Evolutionary conservation across 495 filamentous ascomycete genomes (phyloP), one percentile per base, ranked within the genome.

Genomic region (Immersiella caudata): DNA sequence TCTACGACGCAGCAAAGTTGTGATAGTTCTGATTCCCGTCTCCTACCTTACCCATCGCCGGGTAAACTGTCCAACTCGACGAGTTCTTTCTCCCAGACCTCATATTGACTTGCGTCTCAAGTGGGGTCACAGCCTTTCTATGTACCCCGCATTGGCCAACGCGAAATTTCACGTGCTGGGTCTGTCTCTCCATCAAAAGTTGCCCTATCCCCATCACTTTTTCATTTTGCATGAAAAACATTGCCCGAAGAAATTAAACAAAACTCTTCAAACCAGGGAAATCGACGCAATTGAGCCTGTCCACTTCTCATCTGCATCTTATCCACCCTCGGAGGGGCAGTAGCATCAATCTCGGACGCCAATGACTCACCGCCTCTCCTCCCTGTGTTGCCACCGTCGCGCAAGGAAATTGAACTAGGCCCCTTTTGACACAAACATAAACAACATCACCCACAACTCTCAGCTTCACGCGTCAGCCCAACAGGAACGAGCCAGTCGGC

Each of bases 401-500:
- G 49, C 20, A 22, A 11, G 20, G 22, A 55, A 24, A 3, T 14
- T 4, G 16, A 26, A n/a, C 52, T 55, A 55, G 12, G 14, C 52
- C 52, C 52, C 21, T 22, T 55, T 55, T 22, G 52, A n/a, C 21
- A n/a, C n/a, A n/a, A 20, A 55, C 52, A 55, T 55, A 55, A 55
- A 55, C 52, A 55, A 55, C 2, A n/a, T 52, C n/a, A n/a, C 40
- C 40, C 5, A 55, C 52, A 55, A n/a, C 52, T 55, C 52, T n/a
- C 20, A 26, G 52, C 20, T 24, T 55, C 52, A 55, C 52, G 52
- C 52, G 52, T 55, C 52, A 55, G 25, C 20, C 52, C 6, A 46
- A 46, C 40, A 18, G 14, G 40, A 12, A 46, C 16, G 40, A 46
- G 40, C 40, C 20, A 55, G 52, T 26, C 24, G 7, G 20, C 52